Conservation (phyloP, 2,329 filamentous ascomycete genomes). For the Berkeleyomyces basicola region DNA sequence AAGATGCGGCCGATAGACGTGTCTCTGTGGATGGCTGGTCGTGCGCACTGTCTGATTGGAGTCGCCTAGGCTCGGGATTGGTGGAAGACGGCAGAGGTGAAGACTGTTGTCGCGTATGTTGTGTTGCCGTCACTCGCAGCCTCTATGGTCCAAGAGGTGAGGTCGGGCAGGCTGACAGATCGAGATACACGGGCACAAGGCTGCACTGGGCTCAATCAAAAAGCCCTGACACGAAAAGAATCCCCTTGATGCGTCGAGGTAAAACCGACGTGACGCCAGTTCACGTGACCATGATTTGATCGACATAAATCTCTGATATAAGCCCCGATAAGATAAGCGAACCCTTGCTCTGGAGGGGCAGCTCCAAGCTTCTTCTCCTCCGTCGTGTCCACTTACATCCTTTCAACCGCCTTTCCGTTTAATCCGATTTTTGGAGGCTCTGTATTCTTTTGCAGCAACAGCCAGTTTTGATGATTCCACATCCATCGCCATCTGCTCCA, state of each 20-base stretch:
- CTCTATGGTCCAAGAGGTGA: not conserved
- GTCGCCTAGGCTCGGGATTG: not conserved
- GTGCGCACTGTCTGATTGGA: too few relatives aligned
- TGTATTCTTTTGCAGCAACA: not conserved
- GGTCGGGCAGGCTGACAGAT: conserved; percentile 9
- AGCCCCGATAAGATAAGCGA: conserved; percentile 12
- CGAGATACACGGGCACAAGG: not conserved
- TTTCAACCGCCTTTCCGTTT: not conserved
- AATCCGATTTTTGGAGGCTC: not conserved
- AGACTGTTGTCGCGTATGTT: not conserved
- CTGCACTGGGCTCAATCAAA: not conserved
- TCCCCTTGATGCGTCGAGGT: not conserved
- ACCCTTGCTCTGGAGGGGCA: conserved; percentile 1
- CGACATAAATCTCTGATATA: not conserved
- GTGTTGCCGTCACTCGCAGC: not conserved
- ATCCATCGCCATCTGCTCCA: not conserved
- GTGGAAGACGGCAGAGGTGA: not conserved
- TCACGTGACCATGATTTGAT: conserved; percentile 4
- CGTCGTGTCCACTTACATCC: not conserved
- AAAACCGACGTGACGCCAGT: not conserved
- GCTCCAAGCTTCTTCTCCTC: not conserved
- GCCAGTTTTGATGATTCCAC: too few relatives aligned
- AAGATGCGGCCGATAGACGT: too few relatives aligned
- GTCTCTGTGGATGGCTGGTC: too few relatives aligned
- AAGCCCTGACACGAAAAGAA: not conserved